Conservation (phyloP, 2,329 filamentous ascomycete genomes). For the Claviceps sp. region DNA sequence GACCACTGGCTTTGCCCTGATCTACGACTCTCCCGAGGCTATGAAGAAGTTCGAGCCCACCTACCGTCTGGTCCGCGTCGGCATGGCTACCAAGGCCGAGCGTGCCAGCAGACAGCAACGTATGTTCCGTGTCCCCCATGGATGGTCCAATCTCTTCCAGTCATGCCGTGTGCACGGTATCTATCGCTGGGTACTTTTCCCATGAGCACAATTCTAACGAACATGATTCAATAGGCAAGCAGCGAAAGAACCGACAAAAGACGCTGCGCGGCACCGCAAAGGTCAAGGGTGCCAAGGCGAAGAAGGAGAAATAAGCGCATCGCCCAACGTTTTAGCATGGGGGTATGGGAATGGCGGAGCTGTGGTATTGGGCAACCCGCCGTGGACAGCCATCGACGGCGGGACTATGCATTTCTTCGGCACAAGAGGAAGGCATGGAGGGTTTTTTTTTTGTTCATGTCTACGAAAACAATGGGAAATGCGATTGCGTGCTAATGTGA, state of each 20-base stretch:
- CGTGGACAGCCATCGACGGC: constrained; percentile 7
- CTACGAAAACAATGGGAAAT: constrained; percentile 14
- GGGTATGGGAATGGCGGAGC: constrained; percentile 15
- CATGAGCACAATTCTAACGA: constrained; percentile 2
- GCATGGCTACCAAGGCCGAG: constrained; percentile 88
- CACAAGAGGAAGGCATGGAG: constrained; percentile 1
- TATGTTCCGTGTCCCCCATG: constrained; percentile 42
- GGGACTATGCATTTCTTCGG: constrained; percentile 12
- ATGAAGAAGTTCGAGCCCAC: constrained; percentile 99
- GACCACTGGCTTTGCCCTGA: constrained; percentile 95
- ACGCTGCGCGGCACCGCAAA: constrained; percentile 95
- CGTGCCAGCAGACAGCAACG: constrained; percentile 97
- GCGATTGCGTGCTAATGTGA: constrained; percentile 12
- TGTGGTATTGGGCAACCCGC: constrained; percentile 16
- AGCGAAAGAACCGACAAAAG: constrained; percentile 99
- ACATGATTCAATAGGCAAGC: constrained; percentile 64
- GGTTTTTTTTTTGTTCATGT: constrained; percentile 9
- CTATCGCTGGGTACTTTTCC: no score
- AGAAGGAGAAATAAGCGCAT: constrained; percentile 77
- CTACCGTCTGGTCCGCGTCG: constrained; percentile 92
- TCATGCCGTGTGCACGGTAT: no score
- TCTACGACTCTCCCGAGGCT: constrained; percentile 96
- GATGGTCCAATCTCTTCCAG: no score
- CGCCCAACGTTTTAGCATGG: constrained; percentile 18
- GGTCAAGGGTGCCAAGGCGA: constrained; percentile 88